Evolutionary conservation across 768 basidiomycete species (phyloP).

Genomic region (Suillus bovinus): DNA sequence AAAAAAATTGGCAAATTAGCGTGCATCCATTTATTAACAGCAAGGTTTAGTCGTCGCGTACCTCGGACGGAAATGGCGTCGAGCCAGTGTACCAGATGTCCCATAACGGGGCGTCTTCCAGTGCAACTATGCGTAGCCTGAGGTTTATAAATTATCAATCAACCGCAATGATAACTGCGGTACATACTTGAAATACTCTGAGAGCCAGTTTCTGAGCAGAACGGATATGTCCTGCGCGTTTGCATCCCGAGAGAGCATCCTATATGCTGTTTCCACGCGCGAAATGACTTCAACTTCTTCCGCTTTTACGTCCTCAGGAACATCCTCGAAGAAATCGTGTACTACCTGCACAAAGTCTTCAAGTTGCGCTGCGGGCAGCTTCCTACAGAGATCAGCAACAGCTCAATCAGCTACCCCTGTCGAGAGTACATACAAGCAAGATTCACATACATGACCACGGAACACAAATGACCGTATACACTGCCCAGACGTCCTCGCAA

Average conservation of each 20-base stretch:
- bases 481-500: slow-evolving; percentile 45
- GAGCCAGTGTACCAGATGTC: slow-evolving; percentile 74
- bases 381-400: slow-evolving; percentile 31
- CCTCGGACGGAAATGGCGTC: slow-evolving; percentile 68
- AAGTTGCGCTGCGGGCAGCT: slow-evolving; percentile 38
- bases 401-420: slow-evolving; percentile 4
- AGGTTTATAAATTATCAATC: not conserved
- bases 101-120: slow-evolving; percentile 59
- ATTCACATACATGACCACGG: slow-evolving; percentile 48
- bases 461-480: slow-evolving; percentile 46
- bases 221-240: slow-evolving; percentile 23
- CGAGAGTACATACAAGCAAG: slow-evolving; percentile 15
- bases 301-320: slow-evolving; percentile 33
- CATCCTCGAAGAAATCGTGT: slow-evolving; percentile 36
- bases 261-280: slow-evolving; percentile 21
- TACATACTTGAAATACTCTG: slow-evolving; percentile 49
- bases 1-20: slow-evolving; percentile 6
- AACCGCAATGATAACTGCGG: not conserved
- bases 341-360: slow-evolving; percentile 42
- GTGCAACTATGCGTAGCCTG: slow-evolving; percentile 45
- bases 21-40: not conserved
- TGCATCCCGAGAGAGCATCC: slow-evolving; percentile 20
- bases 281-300: slow-evolving; percentile 36
- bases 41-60: slow-evolving; percentile 27
- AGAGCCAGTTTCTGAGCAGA: slow-evolving; percentile 49